phyloP scores from a whole-genome alignment of 2,329 filamentous ascomycete genomes.

The Fusarium chaquense region DNA sequence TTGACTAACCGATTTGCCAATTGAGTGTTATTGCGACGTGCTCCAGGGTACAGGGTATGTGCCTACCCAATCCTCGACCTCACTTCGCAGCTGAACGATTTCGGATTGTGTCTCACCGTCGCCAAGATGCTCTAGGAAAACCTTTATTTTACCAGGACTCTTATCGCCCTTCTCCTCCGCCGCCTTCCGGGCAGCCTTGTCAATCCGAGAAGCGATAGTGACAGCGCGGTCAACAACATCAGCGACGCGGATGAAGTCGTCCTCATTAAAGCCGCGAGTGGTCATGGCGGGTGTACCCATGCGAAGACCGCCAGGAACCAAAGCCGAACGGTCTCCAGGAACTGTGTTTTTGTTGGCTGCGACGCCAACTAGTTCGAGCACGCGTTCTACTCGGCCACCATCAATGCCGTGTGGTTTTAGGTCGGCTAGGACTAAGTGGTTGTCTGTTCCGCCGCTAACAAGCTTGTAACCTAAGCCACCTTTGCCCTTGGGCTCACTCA shows the following conservation, averaged over 20 bases:
- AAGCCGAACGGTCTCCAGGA: conserved; percentile 91
- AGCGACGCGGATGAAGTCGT: conserved; percentile 88
- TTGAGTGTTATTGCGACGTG: conserved; percentile 47
- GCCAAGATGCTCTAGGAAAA: conserved; percentile 76
- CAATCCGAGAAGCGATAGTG: conserved; percentile 79
- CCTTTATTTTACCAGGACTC: conserved; percentile 72
- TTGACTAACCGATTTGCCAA: background rate
- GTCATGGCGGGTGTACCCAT: conserved; percentile 99
- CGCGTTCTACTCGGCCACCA: conserved; percentile 87
- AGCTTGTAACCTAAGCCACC: conserved; percentile 87
- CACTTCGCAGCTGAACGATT: conserved; percentile 77
- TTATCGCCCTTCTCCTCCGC: conserved; percentile 76
- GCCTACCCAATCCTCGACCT: conserved; percentile 83
- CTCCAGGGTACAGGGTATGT: conserved; percentile 80
- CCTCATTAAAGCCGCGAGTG: conserved; percentile 88
- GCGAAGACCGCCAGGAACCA: conserved; percentile 91
- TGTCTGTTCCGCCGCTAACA: conserved; percentile 95
- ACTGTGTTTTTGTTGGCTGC: conserved; percentile 99
- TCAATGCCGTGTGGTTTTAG: conserved; percentile 90
- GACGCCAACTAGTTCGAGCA: conserved; percentile 92
- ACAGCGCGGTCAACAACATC: conserved; percentile 88
- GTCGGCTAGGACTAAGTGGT: conserved; percentile 94
- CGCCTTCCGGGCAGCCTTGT: conserved; percentile 77
- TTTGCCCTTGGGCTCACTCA: conserved; percentile 76
- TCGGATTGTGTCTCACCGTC: conserved; percentile 76